A percentile compares a stretch with the other conserved stretches of the same genome.
phyloP scores from a whole-genome alignment of 2,329 filamentous ascomycete genomes.

The Talaromyces sp. region DNA sequence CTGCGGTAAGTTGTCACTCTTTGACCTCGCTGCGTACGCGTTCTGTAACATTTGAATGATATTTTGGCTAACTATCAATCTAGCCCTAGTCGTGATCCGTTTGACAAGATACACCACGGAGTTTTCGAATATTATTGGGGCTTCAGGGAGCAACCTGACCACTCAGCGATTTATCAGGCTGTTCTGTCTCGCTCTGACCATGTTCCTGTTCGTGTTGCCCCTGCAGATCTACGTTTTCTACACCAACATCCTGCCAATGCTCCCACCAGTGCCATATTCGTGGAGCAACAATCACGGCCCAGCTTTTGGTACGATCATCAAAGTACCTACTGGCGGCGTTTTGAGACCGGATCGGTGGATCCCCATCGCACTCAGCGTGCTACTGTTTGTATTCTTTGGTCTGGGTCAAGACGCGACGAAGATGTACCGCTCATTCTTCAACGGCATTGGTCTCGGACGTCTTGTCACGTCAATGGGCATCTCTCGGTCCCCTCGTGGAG shows the following conservation, averaged over 20 bases:
- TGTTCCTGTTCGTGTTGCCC: slow-evolving; percentile 53
- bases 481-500: background rate
- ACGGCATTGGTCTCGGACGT: slow-evolving; percentile 36
- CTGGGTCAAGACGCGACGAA: slow-evolving; percentile 55
- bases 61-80: background rate
- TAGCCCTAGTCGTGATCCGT: slow-evolving; percentile 57
- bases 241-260: slow-evolving; percentile 30
- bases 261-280: slow-evolving; percentile 41
- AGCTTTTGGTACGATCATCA: slow-evolving; percentile 46
- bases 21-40: background rate
- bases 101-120: slow-evolving; percentile 55
- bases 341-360: slow-evolving; percentile 55
- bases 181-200: slow-evolving; percentile 44
- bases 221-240: slow-evolving; percentile 48
- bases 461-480: slow-evolving; percentile 23
- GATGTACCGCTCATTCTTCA: slow-evolving; percentile 47
- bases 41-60: background rate
- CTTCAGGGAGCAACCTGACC: slow-evolving; percentile 46
- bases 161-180: slow-evolving; percentile 58
- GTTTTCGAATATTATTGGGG: slow-evolving; percentile 52
- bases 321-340: slow-evolving; percentile 39
- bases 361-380: slow-evolving; percentile 47
- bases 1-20: slow-evolving; percentile 44
- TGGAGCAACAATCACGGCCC: slow-evolving; percentile 51
- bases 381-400: slow-evolving; percentile 61